phyloP scores from a whole-genome alignment of 345 rosid species.

The Syzygium oleosum region DNA sequence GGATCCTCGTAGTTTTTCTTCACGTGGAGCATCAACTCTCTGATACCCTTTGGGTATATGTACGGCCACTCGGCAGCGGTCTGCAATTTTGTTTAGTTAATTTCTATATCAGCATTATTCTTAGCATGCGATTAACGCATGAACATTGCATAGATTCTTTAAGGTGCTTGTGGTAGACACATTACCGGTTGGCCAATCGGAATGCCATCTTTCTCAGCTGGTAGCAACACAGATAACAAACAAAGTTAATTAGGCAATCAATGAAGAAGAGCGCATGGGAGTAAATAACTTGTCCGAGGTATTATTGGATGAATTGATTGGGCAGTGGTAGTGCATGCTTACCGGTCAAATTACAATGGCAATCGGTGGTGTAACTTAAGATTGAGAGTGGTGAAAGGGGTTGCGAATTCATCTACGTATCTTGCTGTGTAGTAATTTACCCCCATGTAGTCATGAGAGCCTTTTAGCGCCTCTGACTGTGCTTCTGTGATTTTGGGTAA shows the following conservation, averaged over 20 bases:
- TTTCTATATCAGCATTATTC: neutral
- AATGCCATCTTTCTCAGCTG: constrained; percentile 26
- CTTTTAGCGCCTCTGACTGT: constrained; percentile 30
- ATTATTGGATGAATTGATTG: neutral
- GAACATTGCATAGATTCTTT: neutral
- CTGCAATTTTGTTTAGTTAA: constrained; percentile 5
- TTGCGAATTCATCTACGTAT: constrained; percentile 11
- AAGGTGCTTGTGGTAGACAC: no score
- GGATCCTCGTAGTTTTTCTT: constrained; percentile 15
- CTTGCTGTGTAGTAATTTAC: constrained; percentile 49
- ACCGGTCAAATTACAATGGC: constrained; percentile 6
- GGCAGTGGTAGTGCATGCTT: neutral
- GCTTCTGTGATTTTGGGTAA: constrained; percentile 48
- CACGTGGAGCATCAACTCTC: constrained; percentile 10
- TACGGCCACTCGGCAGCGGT: constrained; percentile 21
- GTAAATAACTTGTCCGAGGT: no score
- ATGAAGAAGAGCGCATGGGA: neutral
- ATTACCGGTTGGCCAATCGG: constrained; percentile 27
- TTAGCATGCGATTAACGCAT: neutral
- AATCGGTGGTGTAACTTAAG: constrained; percentile 18
- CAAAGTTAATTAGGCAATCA: neutral
- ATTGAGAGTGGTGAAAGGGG: neutral
- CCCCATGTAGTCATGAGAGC: constrained; percentile 51
- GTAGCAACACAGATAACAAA: neutral
- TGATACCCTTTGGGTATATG: constrained; percentile 24